Percentiles rank a stretch among this genome's conserved stretches.
These are phyloP conservation scores for Proliferodiscus dingleyae DNA, from an alignment of 2,329 filamentous ascomycete genomes.

Conservation along the genomic window DNA sequence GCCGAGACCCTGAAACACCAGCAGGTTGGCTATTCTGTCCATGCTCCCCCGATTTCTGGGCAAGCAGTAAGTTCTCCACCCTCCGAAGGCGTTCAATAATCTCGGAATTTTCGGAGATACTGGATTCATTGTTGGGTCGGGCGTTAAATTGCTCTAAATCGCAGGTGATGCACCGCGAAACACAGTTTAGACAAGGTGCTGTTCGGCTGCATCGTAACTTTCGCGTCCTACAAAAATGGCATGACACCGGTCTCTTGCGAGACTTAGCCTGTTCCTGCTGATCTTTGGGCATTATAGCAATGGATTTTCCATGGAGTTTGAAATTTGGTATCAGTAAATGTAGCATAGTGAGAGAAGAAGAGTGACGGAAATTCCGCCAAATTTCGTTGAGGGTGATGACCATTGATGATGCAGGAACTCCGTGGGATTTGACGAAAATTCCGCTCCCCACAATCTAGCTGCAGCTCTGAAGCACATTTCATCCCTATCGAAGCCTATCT, in stretches of 20 bases:
- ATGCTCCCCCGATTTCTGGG: constrained; percentile 1
- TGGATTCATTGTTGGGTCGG: neutral
- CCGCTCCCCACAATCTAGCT: no score
- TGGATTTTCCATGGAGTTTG: no score
- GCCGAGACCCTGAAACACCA: neutral
- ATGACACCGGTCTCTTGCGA: constrained; percentile 8
- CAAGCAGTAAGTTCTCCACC: constrained; percentile 9
- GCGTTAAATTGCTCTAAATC: constrained; percentile 1
- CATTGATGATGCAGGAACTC: no score
- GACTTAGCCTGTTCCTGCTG: neutral
- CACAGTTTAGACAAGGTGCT: constrained; percentile 15
- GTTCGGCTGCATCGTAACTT: constrained; percentile 12
- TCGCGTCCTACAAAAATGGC: constrained; percentile 9
- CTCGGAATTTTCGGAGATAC: constrained; percentile 3
- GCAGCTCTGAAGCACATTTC: no score
- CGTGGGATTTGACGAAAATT: no score
- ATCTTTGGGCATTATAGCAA: no score
- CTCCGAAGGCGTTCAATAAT: constrained; percentile 12
- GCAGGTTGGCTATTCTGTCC: neutral
- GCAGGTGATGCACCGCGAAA: constrained; percentile 13
- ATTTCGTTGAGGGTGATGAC: no score
- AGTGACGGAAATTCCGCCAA: constrained; percentile 22
- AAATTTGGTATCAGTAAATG: no score
- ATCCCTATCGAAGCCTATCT: no score
- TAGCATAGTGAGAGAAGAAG: no score